Conservation (phyloP, 1,139 yeast genomes). For the Diutina scorzettiae region DNA sequence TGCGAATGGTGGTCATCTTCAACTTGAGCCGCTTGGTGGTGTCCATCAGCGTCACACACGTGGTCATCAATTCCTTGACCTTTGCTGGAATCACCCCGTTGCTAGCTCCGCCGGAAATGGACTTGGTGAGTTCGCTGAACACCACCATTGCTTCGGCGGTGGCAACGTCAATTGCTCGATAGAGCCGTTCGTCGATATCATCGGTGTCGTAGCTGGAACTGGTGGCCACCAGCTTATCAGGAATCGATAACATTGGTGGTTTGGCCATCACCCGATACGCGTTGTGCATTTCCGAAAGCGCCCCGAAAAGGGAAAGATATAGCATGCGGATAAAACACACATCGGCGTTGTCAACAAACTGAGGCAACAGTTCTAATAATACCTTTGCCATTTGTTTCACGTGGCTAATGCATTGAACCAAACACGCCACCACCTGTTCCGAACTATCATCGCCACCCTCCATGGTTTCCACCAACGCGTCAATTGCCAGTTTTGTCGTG, state of each 20-base stretch:
- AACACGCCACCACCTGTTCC: slow-evolving; percentile 19
- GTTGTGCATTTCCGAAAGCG: slow-evolving; percentile 64
- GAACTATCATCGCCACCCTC: slow-evolving; percentile 41
- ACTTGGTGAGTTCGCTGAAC: slow-evolving; percentile 64
- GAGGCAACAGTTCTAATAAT: slow-evolving; percentile 33
- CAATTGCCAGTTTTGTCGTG: slow-evolving; percentile 47
- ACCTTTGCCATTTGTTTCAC: slow-evolving; percentile 41
- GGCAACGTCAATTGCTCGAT: slow-evolving; percentile 62
- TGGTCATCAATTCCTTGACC: slow-evolving; percentile 65
- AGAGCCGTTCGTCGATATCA: slow-evolving; percentile 66
- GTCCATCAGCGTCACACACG: slow-evolving; percentile 75
- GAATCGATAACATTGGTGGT: neutral
- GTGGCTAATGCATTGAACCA: slow-evolving; percentile 28
- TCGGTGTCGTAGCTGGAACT: slow-evolving; percentile 14
- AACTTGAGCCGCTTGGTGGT: slow-evolving; percentile 56
- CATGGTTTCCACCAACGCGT: slow-evolving; percentile 44
- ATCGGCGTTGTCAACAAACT: slow-evolving; percentile 46
- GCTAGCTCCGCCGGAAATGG: slow-evolving; percentile 60
- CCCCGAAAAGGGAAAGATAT: slow-evolving; percentile 58
- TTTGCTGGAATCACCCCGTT: slow-evolving; percentile 35
- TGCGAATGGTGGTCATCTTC: slow-evolving; percentile 41
- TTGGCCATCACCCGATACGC: slow-evolving; percentile 39
- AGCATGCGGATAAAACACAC: slow-evolving; percentile 62
- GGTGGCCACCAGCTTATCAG: neutral
- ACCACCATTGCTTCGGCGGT: slow-evolving; percentile 71